Evolutionary conservation across 139 green algal species (phyloP).

Genomic region (Chlamydomonas sphaeroides): DNA sequence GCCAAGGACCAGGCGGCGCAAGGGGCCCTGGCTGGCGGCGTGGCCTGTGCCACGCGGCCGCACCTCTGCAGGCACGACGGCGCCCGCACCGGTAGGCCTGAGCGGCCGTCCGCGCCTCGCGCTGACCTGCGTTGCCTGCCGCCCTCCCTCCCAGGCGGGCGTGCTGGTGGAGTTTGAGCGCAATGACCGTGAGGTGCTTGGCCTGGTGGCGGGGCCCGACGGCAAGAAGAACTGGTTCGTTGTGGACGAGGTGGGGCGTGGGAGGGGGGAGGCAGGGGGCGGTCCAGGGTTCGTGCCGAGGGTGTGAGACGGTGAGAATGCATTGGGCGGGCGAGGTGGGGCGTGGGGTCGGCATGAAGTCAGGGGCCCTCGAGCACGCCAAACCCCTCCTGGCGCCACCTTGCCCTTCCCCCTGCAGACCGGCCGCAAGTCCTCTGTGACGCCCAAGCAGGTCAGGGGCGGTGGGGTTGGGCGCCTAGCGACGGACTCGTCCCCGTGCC

Average conservation of each 20-base stretch:
- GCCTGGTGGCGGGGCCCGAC: constrained; percentile 53
- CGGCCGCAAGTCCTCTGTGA: constrained; percentile 49
- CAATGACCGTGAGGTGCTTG: constrained; percentile 50
- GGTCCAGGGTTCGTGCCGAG: too few relatives aligned
- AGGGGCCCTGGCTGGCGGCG: neutral
- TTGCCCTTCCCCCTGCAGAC: constrained; percentile 35
- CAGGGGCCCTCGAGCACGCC: too few relatives aligned
- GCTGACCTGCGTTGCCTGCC: too few relatives aligned
- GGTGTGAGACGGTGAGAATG: too few relatives aligned
- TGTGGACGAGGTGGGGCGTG: constrained; percentile 53
- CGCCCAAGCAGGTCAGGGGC: constrained; percentile 46
- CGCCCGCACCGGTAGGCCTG: neutral
- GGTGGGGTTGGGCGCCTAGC: too few relatives aligned
- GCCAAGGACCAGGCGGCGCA: too few relatives aligned
- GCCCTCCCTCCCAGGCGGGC: constrained; percentile 19
- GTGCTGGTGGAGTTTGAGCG: constrained; percentile 57
- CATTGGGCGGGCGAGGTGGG: too few relatives aligned
- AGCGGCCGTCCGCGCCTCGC: too few relatives aligned
- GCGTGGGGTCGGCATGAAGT: too few relatives aligned
- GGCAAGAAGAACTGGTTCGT: constrained; percentile 72
- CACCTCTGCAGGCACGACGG: neutral
- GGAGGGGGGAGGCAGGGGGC: neutral
- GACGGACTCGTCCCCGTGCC: too few relatives aligned
- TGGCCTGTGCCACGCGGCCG: too few relatives aligned
- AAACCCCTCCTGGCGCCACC: too few relatives aligned